Evolutionary conservation across 23 red algal species (phyloP).

Genomic region (Agarophyton chilense): DNA sequence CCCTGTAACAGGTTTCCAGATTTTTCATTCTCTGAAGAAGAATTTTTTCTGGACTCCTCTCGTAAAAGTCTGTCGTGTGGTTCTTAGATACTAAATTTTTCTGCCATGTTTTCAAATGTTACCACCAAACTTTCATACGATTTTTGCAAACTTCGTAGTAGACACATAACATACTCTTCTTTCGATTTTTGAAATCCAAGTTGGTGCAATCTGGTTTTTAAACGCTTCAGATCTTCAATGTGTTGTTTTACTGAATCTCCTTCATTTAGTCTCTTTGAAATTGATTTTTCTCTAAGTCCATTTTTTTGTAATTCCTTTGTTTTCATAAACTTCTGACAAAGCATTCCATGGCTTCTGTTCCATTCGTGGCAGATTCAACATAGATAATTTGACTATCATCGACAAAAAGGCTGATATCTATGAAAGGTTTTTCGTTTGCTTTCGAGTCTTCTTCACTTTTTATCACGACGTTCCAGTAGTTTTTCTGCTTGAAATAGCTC

Average conservation of each 20-base stretch:
- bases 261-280: background rate
- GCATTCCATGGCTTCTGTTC: background rate
- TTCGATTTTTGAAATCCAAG: background rate
- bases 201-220: background rate
- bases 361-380: background rate
- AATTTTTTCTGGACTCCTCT: conserved; percentile 10
- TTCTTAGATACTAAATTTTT: background rate
- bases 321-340: background rate
- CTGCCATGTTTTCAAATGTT: background rate
- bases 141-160: background rate
- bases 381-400: background rate
- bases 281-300: background rate
- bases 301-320: background rate
- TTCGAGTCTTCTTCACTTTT: background rate
- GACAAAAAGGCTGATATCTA: background rate
- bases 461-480: background rate
- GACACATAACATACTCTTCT: background rate
- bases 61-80: background rate
- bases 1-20: background rate
- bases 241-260: background rate
- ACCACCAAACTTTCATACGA: background rate
- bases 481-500: background rate
- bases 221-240: background rate
- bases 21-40: background rate
- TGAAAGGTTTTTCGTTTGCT: background rate